Evolutionary conservation across 192 early-diverging fungal species (phyloP).

Genomic region (Chytriomyces hyalinus): DNA sequence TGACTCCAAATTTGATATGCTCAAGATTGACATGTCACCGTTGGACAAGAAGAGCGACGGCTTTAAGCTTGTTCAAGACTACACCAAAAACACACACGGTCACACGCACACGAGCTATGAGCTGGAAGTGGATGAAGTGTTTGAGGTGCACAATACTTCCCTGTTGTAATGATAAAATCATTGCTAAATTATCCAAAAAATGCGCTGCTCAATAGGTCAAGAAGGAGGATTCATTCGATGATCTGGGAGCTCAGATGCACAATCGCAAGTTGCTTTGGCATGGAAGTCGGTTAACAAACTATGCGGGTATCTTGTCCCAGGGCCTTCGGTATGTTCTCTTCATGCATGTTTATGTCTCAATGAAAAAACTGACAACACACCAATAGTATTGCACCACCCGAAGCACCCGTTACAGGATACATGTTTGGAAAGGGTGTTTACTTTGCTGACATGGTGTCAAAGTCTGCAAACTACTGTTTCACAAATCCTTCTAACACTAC

Average conservation of each 20-base stretch:
- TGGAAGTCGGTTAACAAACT: slow-evolving; percentile 75
- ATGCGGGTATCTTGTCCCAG: slow-evolving; percentile 75
- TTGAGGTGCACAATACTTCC: slow-evolving; percentile 43
- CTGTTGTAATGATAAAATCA: not conserved
- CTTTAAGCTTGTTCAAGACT: slow-evolving; percentile 65
- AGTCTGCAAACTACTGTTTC: slow-evolving; percentile 75
- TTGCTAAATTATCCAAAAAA: slow-evolving; percentile 48
- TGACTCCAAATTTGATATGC: slow-evolving; percentile 62
- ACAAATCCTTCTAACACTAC: slow-evolving; percentile 42
- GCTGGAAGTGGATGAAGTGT: slow-evolving; percentile 50
- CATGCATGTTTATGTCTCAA: not conserved
- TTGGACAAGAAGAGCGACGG: slow-evolving; percentile 57
- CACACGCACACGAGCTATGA: slow-evolving; percentile 57
- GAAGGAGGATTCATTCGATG: slow-evolving; percentile 59
- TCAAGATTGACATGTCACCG: slow-evolving; percentile 61
- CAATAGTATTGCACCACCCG: slow-evolving; percentile 68
- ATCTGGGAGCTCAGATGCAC: slow-evolving; percentile 37
- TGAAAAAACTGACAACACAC: not conserved
- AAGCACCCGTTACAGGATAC: slow-evolving; percentile 71
- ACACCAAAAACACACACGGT: slow-evolving; percentile 70
- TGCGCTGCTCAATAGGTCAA: slow-evolving; percentile 57
- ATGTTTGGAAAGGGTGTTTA: slow-evolving; percentile 87
- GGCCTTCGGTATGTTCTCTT: slow-evolving; percentile 39
- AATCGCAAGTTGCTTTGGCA: slow-evolving; percentile 84
- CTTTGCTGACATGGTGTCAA: slow-evolving; percentile 81